These are phyloP conservation scores for Tricharina praecox DNA, from an alignment of 495 filamentous ascomycete genomes.

Conservation along the genomic window DNA sequence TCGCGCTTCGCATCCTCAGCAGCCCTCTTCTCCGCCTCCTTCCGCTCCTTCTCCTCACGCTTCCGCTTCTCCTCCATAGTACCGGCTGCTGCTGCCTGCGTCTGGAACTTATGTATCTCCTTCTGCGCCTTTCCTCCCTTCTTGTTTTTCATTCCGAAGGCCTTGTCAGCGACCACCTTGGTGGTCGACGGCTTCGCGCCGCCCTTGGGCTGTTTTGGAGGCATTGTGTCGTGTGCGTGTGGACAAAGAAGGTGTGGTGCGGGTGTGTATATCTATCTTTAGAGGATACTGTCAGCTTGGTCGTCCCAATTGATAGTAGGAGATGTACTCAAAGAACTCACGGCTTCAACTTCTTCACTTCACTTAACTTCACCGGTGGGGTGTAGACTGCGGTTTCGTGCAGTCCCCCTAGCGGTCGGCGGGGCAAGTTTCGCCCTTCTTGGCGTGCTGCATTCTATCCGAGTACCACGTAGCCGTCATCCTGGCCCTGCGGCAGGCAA, in stretches of 20 bases:
- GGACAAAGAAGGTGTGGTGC: not conserved
- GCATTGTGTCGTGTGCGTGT: conserved; percentile 39
- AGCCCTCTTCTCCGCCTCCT: conserved; percentile 64
- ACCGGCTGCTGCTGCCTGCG: conserved; percentile 52
- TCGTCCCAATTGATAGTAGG: too few relatives aligned
- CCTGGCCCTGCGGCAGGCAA: too few relatives aligned
- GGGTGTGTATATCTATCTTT: conserved; percentile 9
- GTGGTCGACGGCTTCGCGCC: conserved; percentile 51
- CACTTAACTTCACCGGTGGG: too few relatives aligned
- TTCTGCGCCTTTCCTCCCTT: conserved; percentile 82
- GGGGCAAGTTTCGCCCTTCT: too few relatives aligned
- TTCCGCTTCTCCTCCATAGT: conserved; percentile 72
- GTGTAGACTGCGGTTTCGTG: too few relatives aligned
- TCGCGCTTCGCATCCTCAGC: conserved; percentile 67
- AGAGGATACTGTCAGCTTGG: too few relatives aligned
- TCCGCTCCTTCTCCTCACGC: conserved; percentile 70
- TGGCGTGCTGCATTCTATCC: too few relatives aligned
- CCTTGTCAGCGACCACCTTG: conserved; percentile 77
- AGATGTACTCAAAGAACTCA: too few relatives aligned
- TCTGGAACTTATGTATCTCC: conserved; percentile 63
- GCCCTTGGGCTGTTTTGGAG: conserved; percentile 71
- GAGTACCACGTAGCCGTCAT: too few relatives aligned
- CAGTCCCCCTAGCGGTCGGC: too few relatives aligned
- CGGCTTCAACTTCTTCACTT: too few relatives aligned
- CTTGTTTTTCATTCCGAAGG: conserved; percentile 99